Conservation (phyloP, 23 red algal species). For the Gracilaria vermiculophylla region DNA sequence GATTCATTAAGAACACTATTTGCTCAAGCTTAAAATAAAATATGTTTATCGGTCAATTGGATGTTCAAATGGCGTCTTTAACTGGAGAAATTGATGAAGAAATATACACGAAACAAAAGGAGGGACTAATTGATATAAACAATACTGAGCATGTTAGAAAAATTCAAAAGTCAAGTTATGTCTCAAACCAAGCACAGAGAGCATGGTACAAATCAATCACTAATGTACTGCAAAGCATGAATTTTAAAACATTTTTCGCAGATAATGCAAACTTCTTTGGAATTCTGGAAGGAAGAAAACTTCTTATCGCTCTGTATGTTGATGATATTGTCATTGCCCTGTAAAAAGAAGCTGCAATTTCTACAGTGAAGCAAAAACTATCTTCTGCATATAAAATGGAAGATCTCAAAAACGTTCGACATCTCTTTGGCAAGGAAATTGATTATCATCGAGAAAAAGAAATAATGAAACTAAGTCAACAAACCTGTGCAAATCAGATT, state of each 20-base stretch:
- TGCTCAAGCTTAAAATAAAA: background rate
- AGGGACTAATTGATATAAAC: background rate
- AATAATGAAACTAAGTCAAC: background rate
- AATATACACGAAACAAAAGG: background rate
- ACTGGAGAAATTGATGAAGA: too few relatives aligned
- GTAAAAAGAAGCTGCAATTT: too few relatives aligned
- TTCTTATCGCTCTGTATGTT: too few relatives aligned
- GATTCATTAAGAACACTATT: background rate
- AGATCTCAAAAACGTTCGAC: too few relatives aligned
- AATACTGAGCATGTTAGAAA: constrained; percentile 2
- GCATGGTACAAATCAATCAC: background rate
- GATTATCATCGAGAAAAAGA: too few relatives aligned
- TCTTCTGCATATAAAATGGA: too few relatives aligned
- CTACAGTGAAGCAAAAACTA: too few relatives aligned
- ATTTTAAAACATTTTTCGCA: background rate
- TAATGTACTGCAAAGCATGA: background rate
- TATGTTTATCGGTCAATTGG: background rate
- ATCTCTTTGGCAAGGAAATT: too few relatives aligned
- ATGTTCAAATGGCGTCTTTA: background rate
- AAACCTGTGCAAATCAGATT: background rate
- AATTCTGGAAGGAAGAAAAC: background rate
- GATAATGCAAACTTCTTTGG: background rate
- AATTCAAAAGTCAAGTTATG: constrained; percentile 1
- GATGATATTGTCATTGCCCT: too few relatives aligned
- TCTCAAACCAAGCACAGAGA: background rate